Base-by-base conservation (phyloP, 306 rosid genomes). In the Crotalaria pallida region DNA sequence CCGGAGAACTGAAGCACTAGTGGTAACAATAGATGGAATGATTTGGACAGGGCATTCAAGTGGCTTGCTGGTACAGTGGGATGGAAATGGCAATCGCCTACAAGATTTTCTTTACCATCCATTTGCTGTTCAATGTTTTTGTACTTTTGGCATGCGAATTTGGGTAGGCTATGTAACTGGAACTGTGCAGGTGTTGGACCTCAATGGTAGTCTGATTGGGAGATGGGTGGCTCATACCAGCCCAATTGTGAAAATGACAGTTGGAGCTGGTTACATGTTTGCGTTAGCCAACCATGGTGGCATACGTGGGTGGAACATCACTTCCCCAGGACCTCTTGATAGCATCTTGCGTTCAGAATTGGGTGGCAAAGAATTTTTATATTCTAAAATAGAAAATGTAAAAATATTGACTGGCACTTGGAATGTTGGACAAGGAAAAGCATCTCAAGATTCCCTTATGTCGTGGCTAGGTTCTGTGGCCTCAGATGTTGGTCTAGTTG, bases 341-440 rank as follows among this genome's bases (percentile, higher is more conserved):
- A 73, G 76, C 82, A 68, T 87, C 71, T 77, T 94, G 74, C 65
- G 74, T 69, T 78, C 96, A 61, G 97, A 94, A 82, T 81, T 94
- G 80, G 74, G 85, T 41, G 87, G 92, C 58, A 94, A 90, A 88
- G 98, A 88, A 67, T 94, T 91, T 80, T 57, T 87, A 68, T 94
- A 88, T 66, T 84, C 95, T 69, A 87, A 81, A 83, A 84, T 81
- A 67, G 97, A 94, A 82, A 90, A 80, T 74, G 13, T 94, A 40
- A 90, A 85, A 76, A 82, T 90, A 62, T 80, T 94, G 84, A 76
- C 85, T 58, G 98, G 98, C 76, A 94, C 96, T 69, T 94, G 98
- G 98, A 94, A 94, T 79, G 98, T 88, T 62, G 98, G 97, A 77
- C 98, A 94, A 75, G 98, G 92, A 71, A 88, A 89, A 86, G 97